A percentile compares a stretch with the other conserved stretches of the same genome.
Conservation (phyloP, 1,284 basidiomycete genomes). For the Coriolopsis trogii region DNA sequence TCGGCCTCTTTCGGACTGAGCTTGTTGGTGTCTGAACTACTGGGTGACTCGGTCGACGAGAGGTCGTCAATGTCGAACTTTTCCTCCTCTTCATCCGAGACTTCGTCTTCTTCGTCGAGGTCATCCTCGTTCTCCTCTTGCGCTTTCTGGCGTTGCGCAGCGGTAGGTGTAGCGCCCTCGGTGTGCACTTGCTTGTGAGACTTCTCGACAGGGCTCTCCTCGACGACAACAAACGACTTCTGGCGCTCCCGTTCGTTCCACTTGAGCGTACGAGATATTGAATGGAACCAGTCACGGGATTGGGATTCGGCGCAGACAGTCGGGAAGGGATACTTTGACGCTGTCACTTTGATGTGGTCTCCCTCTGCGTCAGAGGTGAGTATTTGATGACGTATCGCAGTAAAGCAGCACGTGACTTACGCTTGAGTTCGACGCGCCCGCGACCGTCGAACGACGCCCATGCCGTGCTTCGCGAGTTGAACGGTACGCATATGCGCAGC, state of each 20-base stretch:
- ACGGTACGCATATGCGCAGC: conserved; percentile 96
- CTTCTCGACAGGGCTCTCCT: conserved; percentile 72
- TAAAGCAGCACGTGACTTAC: conserved; percentile 51
- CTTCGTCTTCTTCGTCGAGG: conserved; percentile 50
- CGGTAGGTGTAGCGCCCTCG: conserved; percentile 15
- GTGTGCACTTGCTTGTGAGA: conserved; percentile 16
- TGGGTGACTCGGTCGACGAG: conserved; percentile 44
- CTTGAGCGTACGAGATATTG: conserved; percentile 93
- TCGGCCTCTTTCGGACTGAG: conserved; percentile 40
- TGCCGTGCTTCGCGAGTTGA: conserved; percentile 96
- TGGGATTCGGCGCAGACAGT: conserved; percentile 98
- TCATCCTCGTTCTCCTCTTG: conserved; percentile 28
- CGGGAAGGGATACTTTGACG: conserved; percentile 98
- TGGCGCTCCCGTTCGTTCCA: conserved; percentile 98
- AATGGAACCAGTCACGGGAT: conserved; percentile 97
- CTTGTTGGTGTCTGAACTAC: conserved; percentile 12
- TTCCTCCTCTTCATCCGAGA: conserved; percentile 67
- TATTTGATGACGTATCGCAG: background rate
- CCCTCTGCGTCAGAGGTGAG: conserved; percentile 67
- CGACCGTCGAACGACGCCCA: conserved; percentile 99
- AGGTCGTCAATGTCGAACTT: conserved; percentile 92
- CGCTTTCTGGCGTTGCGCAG: conserved; percentile 5
- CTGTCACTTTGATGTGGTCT: conserved; percentile 98
- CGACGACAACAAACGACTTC: conserved; percentile 97
- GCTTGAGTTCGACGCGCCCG: conserved; percentile 93